A percentile compares a stretch with the other conserved stretches of the same genome.
Conservation (phyloP, 192 early-diverging fungal genomes). For the Umbelopsis isabellina region DNA sequence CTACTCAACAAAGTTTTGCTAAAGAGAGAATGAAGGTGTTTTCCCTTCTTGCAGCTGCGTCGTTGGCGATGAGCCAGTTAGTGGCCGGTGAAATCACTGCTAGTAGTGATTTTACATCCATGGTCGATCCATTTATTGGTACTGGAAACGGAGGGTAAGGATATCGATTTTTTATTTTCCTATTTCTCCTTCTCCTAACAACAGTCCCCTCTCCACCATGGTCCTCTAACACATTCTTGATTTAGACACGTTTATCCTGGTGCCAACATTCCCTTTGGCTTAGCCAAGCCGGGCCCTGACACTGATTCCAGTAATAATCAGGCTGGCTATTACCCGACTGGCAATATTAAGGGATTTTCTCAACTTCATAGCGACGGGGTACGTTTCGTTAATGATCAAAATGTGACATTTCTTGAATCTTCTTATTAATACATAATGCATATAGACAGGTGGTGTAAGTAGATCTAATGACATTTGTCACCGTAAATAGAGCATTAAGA, state of each 20-base stretch:
- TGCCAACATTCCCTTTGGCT: constrained; percentile 32
- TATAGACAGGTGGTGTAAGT: constrained; percentile 16
- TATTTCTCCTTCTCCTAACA: no score
- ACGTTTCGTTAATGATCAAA: not conserved
- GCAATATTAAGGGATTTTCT: constrained; percentile 28
- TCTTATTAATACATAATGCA: not conserved
- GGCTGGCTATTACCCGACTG: constrained; percentile 30
- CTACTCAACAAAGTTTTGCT: not conserved
- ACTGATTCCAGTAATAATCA: constrained; percentile 24
- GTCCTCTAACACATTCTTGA: not conserved
- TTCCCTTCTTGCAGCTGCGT: not conserved
- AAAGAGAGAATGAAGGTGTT: not conserved
- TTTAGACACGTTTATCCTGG: constrained; percentile 21
- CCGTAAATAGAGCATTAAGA: not conserved
- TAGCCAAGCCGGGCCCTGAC: constrained; percentile 40
- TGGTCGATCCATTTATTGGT: constrained; percentile 14
- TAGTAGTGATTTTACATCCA: not conserved
- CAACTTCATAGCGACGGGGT: constrained; percentile 31
- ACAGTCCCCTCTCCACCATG: not conserved
- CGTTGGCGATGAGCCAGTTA: not conserved
- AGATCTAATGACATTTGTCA: not conserved
- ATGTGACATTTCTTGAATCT: not conserved
- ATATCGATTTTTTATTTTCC: not conserved
- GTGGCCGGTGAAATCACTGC: not conserved
- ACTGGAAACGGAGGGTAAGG: constrained; percentile 14